A percentile compares a stretch with the other conserved stretches of the same genome.
Evolutionary conservation across 2,329 filamentous ascomycete genomes (phyloP).

Genomic region (Aspergillus awamori): DNA sequence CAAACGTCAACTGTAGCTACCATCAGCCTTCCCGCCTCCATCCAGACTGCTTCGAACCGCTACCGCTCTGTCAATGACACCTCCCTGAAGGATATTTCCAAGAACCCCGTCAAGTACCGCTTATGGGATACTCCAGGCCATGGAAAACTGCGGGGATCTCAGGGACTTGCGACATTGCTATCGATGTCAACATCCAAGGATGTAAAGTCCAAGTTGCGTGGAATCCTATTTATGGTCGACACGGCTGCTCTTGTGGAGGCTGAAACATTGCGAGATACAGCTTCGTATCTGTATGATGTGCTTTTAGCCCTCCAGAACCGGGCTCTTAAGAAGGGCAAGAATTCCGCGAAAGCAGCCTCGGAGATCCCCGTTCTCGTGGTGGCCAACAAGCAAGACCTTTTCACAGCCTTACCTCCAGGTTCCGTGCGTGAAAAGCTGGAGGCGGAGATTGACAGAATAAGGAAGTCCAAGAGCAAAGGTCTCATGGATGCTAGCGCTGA

Average conservation of each 20-base stretch:
- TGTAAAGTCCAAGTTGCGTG: constrained; percentile 56
- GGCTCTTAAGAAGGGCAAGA: constrained; percentile 56
- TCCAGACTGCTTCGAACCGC: constrained; percentile 59
- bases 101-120: constrained; percentile 42
- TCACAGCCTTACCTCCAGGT: constrained; percentile 81
- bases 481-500: constrained; percentile 79
- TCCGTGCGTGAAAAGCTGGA: constrained; percentile 77
- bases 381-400: constrained; percentile 94
- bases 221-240: constrained; percentile 87
- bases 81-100: constrained; percentile 58
- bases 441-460: constrained; percentile 76
- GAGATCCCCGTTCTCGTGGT: constrained; percentile 78
- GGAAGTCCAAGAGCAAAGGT: constrained; percentile 75
- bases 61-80: constrained; percentile 70
- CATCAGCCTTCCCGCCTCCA: constrained; percentile 57
- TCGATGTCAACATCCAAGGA: constrained; percentile 38
- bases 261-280: constrained; percentile 67
- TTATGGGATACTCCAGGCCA: constrained; percentile 84
- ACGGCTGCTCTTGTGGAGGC: constrained; percentile 64
- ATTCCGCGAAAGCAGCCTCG: constrained; percentile 57
- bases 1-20: constrained; percentile 61
- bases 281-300: constrained; percentile 84
- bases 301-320: constrained; percentile 81
- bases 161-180: constrained; percentile 48
- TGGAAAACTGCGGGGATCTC: constrained; percentile 78